Base-by-base conservation (phyloP, 345 rosid genomes). In the Dovyalis caffra region DNA sequence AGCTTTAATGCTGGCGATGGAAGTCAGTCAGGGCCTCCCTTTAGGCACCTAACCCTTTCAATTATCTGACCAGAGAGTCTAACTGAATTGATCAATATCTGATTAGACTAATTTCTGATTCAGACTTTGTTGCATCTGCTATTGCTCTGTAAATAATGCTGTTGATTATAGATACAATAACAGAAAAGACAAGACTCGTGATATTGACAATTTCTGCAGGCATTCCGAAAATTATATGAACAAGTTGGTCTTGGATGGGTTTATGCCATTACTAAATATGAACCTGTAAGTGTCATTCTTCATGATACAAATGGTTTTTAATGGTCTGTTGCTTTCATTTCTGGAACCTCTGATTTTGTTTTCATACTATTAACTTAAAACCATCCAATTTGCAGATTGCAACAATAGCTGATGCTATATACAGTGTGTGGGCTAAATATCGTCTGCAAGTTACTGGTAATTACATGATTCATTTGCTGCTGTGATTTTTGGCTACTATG, bases 161-260 rank as follows among this genome's bases (percentile, higher is more conserved):
- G 25, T 47, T 7, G 21, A 18, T 28, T 45, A 68, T 8, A 43
- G 33, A 18, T 28, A 9, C n/a, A 9, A 11, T 45, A 32, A 16
- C 38, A 63, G 26, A 12, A 34, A 53, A 40, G n/a, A 45, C 26
- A 18, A 3, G 43, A 20, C 66, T 43, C 7, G 18, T 25, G 37
- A 35, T 65, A 6, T 15, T 75, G 73, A 26, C 49, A 20, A 75
- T 69, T 63, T 84, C n/a, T 82, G 81, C 87, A 92, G 97, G 98
- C 98, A 70, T 92, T 94, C 81, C 87, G 93, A 79, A 89, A 76
- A 78, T 69, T 91, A 40, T 92, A 91, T 80, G 97, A 92, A 79
- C 87, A 88, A 75, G 97, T 91, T 81, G 97, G 95, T 40, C 95
- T 92, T 64, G 97, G 97, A 66, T 94, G 93, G 98, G 90, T 92